Conservation (phyloP, 169 alveolate genomes). For the Plasmodium relictum region DNA sequence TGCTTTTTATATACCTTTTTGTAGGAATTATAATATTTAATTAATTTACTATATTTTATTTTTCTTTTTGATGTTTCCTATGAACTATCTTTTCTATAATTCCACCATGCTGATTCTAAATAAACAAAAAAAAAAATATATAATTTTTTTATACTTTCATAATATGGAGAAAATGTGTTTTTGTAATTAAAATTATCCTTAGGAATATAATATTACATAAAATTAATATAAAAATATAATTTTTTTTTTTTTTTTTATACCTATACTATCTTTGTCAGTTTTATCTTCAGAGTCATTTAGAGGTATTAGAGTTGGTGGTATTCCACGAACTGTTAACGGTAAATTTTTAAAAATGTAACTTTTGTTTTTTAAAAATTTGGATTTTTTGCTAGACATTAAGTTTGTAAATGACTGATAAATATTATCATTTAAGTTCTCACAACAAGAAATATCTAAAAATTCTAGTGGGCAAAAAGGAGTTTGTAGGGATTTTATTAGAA, state of each 20-base stretch:
- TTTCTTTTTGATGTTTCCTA: background rate
- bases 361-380: slow-evolving; percentile 27
- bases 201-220: background rate
- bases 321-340: slow-evolving; percentile 48
- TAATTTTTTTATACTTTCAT: background rate
- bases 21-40: background rate
- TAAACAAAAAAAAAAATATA: slow-evolving; percentile 6
- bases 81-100: slow-evolving; percentile 20
- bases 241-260: slow-evolving; percentile 1
- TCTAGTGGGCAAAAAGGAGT: slow-evolving; percentile 42
- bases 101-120: slow-evolving; percentile 70
- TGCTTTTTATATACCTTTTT: too few relatives aligned
- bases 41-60: background rate
- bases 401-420: slow-evolving; percentile 29
- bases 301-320: slow-evolving; percentile 42
- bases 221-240: background rate
- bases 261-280: slow-evolving; percentile 34
- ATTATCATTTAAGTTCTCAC: slow-evolving; percentile 18
- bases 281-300: slow-evolving; percentile 60
- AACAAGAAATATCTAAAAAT: slow-evolving; percentile 45
- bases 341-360: slow-evolving; percentile 21
- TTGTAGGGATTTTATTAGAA: slow-evolving; percentile 20
- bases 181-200: background rate
- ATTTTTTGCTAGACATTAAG: slow-evolving; percentile 17
- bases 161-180: background rate